Percentiles rank a stretch among this genome's conserved stretches.
These are phyloP conservation scores for Cornus kousa DNA, from an alignment of 148 eudicot genomes.

Conservation along the genomic window DNA sequence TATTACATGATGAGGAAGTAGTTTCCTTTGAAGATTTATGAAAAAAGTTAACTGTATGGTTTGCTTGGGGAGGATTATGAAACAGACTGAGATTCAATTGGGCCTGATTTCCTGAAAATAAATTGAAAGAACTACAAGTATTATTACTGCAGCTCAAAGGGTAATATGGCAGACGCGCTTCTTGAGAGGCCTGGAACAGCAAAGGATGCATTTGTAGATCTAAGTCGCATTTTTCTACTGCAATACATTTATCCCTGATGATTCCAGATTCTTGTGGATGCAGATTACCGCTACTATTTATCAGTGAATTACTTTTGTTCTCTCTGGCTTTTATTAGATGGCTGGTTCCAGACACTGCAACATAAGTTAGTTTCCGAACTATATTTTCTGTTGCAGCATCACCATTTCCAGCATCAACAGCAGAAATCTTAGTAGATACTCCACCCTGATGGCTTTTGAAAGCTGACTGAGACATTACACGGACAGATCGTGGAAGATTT, in stretches of 20 bases:
- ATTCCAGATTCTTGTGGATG: constrained; percentile 29
- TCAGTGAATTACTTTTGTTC: constrained; percentile 16
- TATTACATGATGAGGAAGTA: constrained; percentile 36
- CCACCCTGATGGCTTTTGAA: constrained; percentile 52
- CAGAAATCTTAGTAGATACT: constrained; percentile 28
- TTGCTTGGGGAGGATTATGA: constrained; percentile 38
- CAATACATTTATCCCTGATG: constrained; percentile 20
- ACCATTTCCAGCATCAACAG: constrained; percentile 13
- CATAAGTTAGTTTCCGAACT: constrained; percentile 17
- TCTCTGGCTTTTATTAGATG: constrained; percentile 28
- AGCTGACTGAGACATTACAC: constrained; percentile 76
- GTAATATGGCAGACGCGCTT: constrained; percentile 50
- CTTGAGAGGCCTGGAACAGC: constrained; percentile 64
- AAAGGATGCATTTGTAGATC: constrained; percentile 92
- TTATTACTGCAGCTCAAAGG: constrained; percentile 38
- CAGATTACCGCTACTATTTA: constrained; percentile 18
- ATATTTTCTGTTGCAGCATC: constrained; percentile 26
- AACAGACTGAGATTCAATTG: constrained; percentile 55
- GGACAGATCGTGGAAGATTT: constrained; percentile 90
- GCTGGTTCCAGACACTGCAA: constrained; percentile 20
- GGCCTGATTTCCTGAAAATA: constrained; percentile 59
- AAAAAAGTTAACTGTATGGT: constrained; percentile 27
- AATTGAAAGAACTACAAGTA: constrained; percentile 60
- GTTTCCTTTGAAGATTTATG: constrained; percentile 38
- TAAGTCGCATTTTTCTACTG: constrained; percentile 42